phyloP scores from a whole-genome alignment of 2,329 filamentous ascomycete genomes.

The Byssothecium circinans region DNA sequence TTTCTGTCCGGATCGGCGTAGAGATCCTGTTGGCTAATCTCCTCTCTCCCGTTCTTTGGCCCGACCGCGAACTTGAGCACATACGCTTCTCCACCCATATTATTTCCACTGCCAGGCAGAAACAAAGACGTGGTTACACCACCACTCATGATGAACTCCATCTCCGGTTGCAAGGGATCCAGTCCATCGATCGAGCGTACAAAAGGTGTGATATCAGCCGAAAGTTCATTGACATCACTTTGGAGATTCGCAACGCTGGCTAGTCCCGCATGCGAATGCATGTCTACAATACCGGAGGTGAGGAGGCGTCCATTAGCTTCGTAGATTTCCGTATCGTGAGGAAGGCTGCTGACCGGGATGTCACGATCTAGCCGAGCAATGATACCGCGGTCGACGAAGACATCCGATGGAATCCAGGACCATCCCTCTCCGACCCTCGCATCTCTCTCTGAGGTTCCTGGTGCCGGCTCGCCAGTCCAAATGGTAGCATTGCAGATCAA shows the following conservation, averaged over 20 bases:
- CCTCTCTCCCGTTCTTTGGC: slow-evolving; percentile 59
- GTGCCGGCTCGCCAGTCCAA: slow-evolving; percentile 64
- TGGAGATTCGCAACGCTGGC: slow-evolving; percentile 55
- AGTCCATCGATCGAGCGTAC: slow-evolving; percentile 68
- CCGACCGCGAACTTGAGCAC: slow-evolving; percentile 70
- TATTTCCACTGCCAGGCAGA: slow-evolving; percentile 70
- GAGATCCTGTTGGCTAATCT: slow-evolving; percentile 65
- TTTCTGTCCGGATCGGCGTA: slow-evolving; percentile 66
- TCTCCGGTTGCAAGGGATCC: slow-evolving; percentile 64
- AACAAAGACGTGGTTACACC: slow-evolving; percentile 71
- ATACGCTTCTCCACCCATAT: slow-evolving; percentile 71
- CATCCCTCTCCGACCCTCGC: slow-evolving; percentile 62
- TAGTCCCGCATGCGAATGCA: slow-evolving; percentile 67
- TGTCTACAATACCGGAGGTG: slow-evolving; percentile 70
- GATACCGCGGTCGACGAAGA: slow-evolving; percentile 63
- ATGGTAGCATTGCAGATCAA: slow-evolving; percentile 68
- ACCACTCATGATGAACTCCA: slow-evolving; percentile 70
- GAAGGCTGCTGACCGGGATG: slow-evolving; percentile 49
- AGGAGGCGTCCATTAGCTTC: slow-evolving; percentile 63
- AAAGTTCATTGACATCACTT: slow-evolving; percentile 65
- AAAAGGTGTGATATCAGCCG: slow-evolving; percentile 66
- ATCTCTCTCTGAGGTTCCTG: slow-evolving; percentile 57
- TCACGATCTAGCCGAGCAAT: slow-evolving; percentile 57
- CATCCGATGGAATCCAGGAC: slow-evolving; percentile 62
- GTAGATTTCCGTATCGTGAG: slow-evolving; percentile 55